Evolutionary conservation across 768 basidiomycete species (phyloP), one percentile per base, ranked within the genome.

Genomic region (Xerocomellus chrysenteron): DNA sequence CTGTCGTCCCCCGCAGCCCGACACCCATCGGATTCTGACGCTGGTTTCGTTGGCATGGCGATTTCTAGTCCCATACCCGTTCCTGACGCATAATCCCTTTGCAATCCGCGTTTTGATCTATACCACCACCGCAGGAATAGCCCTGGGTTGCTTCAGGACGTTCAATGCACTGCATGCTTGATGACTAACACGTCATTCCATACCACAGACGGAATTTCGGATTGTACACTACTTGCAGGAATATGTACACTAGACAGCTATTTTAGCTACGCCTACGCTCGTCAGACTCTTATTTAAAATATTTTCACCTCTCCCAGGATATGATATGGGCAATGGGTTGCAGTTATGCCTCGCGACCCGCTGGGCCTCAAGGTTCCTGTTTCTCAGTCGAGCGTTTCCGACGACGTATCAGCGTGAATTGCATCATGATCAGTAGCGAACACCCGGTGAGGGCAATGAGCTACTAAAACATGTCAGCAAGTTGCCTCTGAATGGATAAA

Each of bases 1-100:
- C n/a, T 1, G 28, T 53, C 17, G 26, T 32, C 12, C 5, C 41
- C 28, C 28, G 30, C 3, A 9, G 13, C 2, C 14, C 39, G 9
- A 40, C 16, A 17, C 19, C 5, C 35, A 12, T 42, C 28, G 32
- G 28, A 64, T 50, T 33, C 47, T 55, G 33, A 58, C 30, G 21
- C 8, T 17, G 40, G 40, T 47, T 33, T 43, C 21, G 19, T 33
- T 37, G 40, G 37, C 17, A 33, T 16, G 47, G 13, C 24, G 35
- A 39, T 47, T 47, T 49, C 5, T 54, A 89, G 88, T 92, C 74
- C 89, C 91, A 28, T 93, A 94, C 71, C 92, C 92, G 0, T 93
- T 94, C 74, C 75, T 94, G 55, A 89, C 84, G 0, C 61, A 85
- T 17, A 85, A 79, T 65, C 73, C 82, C 0, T 73, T 85, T 19